These are phyloP conservation scores for Starmerella potacharoeniae DNA, from an alignment of 805 yeast species.

Conservation along the genomic window DNA sequence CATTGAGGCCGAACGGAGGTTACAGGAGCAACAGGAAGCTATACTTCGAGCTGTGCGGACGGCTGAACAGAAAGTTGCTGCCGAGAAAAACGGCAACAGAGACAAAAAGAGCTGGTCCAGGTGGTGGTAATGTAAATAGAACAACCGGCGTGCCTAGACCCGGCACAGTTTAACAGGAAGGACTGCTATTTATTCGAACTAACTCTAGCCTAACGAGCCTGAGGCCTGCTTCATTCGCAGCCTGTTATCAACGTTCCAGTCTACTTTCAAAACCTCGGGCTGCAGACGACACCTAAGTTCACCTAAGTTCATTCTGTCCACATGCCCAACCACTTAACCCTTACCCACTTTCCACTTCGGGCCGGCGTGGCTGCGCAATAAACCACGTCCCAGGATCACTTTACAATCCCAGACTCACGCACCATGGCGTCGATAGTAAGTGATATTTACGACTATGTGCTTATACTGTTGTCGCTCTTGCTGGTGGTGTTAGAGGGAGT, in stretches of 20 bases:
- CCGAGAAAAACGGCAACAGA: background rate
- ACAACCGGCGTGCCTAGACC: no score
- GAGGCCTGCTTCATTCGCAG: no score
- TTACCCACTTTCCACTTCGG: background rate
- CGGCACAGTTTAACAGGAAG: no score
- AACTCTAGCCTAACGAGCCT: no score
- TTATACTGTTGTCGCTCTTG: constrained; percentile 17
- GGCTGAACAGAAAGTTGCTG: constrained; percentile 29
- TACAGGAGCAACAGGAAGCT: constrained; percentile 57
- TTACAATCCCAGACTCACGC: background rate
- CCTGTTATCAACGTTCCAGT: no score
- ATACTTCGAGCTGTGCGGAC: constrained; percentile 37
- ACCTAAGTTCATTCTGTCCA: no score
- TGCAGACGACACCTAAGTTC: no score
- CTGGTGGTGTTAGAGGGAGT: constrained; percentile 19
- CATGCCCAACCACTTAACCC: background rate
- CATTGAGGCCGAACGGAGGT: constrained; percentile 59
- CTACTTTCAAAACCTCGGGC: no score
- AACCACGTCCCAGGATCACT: background rate
- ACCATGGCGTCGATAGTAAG: background rate
- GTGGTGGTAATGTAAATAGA: background rate
- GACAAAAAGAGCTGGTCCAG: background rate
- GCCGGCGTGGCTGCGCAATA: background rate
- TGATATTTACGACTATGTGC: constrained; percentile 11
- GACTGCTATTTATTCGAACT: no score